Conservation (phyloP, 2,329 filamentous ascomycete genomes). For the Exophiala bonariae region DNA sequence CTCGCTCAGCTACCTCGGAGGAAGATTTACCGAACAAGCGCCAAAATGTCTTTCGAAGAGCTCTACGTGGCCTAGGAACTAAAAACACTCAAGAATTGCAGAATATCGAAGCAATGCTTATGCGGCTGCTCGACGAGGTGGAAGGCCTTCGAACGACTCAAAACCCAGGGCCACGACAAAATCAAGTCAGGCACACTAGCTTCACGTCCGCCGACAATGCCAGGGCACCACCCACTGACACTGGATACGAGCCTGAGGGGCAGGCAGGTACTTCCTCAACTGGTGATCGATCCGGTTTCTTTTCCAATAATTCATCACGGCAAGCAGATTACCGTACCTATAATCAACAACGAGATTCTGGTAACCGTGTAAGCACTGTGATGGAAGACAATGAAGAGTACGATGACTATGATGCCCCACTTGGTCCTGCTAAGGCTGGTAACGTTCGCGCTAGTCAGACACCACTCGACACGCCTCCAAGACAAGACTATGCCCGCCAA, state of each 20-base stretch:
- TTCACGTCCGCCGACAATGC: slow-evolving; percentile 70
- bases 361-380: slow-evolving; percentile 87
- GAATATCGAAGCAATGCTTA: slow-evolving; percentile 88
- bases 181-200: slow-evolving; percentile 43
- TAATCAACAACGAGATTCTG: slow-evolving; percentile 58
- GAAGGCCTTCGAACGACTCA: slow-evolving; percentile 71
- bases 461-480: slow-evolving; percentile 17
- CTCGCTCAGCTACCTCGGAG: slow-evolving; percentile 49
- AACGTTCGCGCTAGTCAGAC: slow-evolving; percentile 17
- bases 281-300: slow-evolving; percentile 69
- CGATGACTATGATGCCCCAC: slow-evolving; percentile 20
- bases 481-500: slow-evolving; percentile 31
- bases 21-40: slow-evolving; percentile 72
- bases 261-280: slow-evolving; percentile 73
- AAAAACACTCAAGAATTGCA: slow-evolving; percentile 86
- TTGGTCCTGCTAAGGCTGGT: slow-evolving; percentile 11
- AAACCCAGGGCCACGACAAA: slow-evolving; percentile 36
- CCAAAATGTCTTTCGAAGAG: slow-evolving; percentile 89
- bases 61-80: slow-evolving; percentile 84
- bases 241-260: slow-evolving; percentile 83
- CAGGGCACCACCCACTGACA: slow-evolving; percentile 65
- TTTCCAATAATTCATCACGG: slow-evolving; percentile 54
- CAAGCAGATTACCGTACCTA: slow-evolving; percentile 41
- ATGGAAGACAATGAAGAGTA: slow-evolving; percentile 76
- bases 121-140: slow-evolving; percentile 88